Evolutionary conservation across 2,329 filamentous ascomycete genomes (phyloP).

Genomic region (Hypoxylon sp.): DNA sequence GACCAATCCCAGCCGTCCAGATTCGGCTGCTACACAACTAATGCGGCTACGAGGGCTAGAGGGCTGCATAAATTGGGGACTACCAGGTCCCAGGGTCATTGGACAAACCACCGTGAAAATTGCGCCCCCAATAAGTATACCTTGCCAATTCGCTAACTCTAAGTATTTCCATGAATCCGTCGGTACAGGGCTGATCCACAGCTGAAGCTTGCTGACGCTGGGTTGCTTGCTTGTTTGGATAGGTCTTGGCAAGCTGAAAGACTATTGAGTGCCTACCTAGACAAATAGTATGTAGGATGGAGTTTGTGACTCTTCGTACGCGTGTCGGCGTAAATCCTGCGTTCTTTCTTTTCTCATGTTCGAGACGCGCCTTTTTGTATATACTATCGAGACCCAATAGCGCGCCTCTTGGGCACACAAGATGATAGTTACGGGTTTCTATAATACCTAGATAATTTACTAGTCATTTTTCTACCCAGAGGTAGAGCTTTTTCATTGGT

Average conservation of each 20-base stretch:
- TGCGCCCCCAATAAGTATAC: constrained; percentile 15
- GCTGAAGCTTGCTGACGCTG: constrained; percentile 10
- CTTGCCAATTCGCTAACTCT: constrained; percentile 1
- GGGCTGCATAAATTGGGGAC: constrained; percentile 7
- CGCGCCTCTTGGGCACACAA: background rate
- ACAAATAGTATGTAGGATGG: constrained; percentile 3
- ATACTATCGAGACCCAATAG: constrained; percentile 3
- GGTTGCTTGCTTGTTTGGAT: background rate
- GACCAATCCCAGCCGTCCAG: constrained; percentile 19
- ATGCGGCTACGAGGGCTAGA: constrained; percentile 19
- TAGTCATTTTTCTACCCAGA: constrained; percentile 3
- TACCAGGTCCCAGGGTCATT: background rate
- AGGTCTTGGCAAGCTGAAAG: constrained; percentile 22
- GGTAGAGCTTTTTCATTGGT: constrained; percentile 5
- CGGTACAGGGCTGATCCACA: constrained; percentile 9
- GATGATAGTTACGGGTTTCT: constrained; percentile 1
- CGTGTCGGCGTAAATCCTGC: constrained; percentile 4
- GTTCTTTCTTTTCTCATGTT: constrained; percentile 6
- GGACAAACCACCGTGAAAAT: background rate
- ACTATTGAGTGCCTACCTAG: constrained; percentile 4
- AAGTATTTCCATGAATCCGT: background rate
- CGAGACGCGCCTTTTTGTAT: constrained; percentile 10
- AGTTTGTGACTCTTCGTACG: constrained; percentile 9
- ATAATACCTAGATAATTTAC: constrained; percentile 21
- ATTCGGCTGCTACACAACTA: constrained; percentile 16